A percentile compares a stretch with the other conserved stretches of the same genome.
phyloP scores from a whole-genome alignment of 2,329 filamentous ascomycete genomes.

The Alternaria dauci region DNA sequence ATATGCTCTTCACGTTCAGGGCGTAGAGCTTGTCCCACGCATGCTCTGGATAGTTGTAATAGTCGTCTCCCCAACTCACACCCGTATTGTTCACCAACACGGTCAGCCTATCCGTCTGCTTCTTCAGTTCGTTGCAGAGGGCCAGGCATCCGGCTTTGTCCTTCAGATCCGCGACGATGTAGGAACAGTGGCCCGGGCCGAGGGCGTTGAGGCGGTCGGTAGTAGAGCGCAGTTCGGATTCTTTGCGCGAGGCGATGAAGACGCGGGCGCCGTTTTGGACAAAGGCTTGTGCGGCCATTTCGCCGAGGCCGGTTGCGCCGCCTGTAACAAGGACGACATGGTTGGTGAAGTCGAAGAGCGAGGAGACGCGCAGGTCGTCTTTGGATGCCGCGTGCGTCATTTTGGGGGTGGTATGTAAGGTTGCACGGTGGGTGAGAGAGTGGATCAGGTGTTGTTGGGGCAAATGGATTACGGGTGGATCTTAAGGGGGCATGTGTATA shows the following conservation, averaged over 20 bases:
- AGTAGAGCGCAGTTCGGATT: slow-evolving; percentile 59
- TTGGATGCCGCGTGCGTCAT: slow-evolving; percentile 45
- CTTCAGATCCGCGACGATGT: slow-evolving; percentile 62
- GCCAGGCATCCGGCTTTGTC: slow-evolving; percentile 61
- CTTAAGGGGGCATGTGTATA: not conserved
- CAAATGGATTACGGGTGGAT: not conserved
- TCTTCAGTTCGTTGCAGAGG: slow-evolving; percentile 59
- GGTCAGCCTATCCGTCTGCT: slow-evolving; percentile 54
- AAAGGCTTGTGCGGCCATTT: slow-evolving; percentile 65
- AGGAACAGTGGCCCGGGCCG: slow-evolving; percentile 61
- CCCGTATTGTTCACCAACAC: slow-evolving; percentile 64
- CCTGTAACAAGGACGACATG: slow-evolving; percentile 61
- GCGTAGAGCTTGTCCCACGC: slow-evolving; percentile 67
- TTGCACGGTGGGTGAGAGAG: not conserved
- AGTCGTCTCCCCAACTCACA: slow-evolving; percentile 64
- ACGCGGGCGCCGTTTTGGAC: slow-evolving; percentile 62
- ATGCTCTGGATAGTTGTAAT: slow-evolving; percentile 65
- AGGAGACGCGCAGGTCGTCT: slow-evolving; percentile 44
- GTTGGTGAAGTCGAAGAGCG: slow-evolving; percentile 47
- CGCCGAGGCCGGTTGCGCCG: slow-evolving; percentile 61
- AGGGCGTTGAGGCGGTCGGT: slow-evolving; percentile 59
- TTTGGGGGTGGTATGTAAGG: slow-evolving; percentile 1
- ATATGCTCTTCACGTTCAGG: slow-evolving; percentile 63
- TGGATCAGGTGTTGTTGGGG: not conserved
- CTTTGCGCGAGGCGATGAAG: slow-evolving; percentile 63